Percentiles rank a stretch among this genome's conserved stretches.
Evolutionary conservation across 139 green algal genomes (phyloP).

Genomic region (Picochlorum sp.): DNA sequence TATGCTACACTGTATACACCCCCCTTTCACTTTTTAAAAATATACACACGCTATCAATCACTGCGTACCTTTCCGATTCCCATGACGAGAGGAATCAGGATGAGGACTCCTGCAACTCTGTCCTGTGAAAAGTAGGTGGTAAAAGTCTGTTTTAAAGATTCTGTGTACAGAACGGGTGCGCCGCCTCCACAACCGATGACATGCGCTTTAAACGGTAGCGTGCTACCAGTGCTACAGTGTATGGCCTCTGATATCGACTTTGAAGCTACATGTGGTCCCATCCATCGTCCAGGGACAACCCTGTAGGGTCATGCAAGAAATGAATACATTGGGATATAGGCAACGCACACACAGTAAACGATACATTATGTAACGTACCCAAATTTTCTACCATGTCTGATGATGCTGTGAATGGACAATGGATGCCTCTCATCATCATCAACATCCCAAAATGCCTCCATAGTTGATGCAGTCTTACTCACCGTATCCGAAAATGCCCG

Average conservation of each 20-base stretch:
- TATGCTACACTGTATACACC: too few relatives aligned
- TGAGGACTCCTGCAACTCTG: conserved; percentile 33
- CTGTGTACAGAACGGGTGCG: conserved; percentile 49
- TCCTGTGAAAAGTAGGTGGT: background rate
- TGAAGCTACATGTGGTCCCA: conserved; percentile 82
- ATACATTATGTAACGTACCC: conserved; percentile 36
- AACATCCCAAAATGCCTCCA: conserved; percentile 42
- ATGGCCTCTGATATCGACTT: conserved; percentile 44
- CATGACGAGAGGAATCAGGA: conserved; percentile 77
- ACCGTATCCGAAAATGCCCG: background rate
- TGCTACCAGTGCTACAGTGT: background rate
- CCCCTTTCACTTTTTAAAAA: background rate
- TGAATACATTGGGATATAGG: background rate
- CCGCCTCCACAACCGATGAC: conserved; percentile 55
- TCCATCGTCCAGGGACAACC: conserved; percentile 71
- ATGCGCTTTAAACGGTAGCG: conserved; percentile 48
- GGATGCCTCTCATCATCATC: conserved; percentile 22
- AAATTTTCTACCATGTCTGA: conserved; percentile 36
- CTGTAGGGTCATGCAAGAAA: conserved; percentile 31
- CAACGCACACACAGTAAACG: too few relatives aligned
- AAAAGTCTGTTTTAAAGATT: background rate
- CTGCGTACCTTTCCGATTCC: conserved; percentile 57
- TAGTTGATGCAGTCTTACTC: conserved; percentile 24
- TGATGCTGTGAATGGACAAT: conserved; percentile 78
- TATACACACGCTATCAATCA: background rate